Conservation (phyloP, 73 alveolate species). For the Tetrahymena borealis region DNA sequence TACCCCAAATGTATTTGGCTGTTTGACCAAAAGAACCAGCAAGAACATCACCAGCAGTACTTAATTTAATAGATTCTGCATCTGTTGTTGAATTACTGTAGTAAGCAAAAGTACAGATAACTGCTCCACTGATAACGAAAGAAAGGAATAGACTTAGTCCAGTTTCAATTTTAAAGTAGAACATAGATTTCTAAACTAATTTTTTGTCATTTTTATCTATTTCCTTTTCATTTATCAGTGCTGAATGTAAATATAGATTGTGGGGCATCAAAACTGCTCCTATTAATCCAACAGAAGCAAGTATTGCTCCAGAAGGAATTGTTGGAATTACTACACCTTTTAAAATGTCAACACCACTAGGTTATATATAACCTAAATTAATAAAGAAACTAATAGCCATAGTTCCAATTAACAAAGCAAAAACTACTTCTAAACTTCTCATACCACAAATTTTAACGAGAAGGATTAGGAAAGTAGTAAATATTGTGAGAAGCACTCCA, state of each 20-base stretch:
- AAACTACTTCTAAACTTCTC: slow-evolving; percentile 50
- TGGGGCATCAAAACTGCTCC: slow-evolving; percentile 82
- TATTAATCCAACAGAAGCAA: slow-evolving; percentile 45
- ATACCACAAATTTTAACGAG: slow-evolving; percentile 64
- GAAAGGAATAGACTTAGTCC: slow-evolving; percentile 46
- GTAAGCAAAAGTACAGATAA: slow-evolving; percentile 57
- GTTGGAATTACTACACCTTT: slow-evolving; percentile 50
- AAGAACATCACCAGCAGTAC: slow-evolving; percentile 46
- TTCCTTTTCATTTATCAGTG: slow-evolving; percentile 47
- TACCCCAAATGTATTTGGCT: slow-evolving; percentile 54
- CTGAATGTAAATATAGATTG: slow-evolving; percentile 58
- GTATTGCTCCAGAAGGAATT: slow-evolving; percentile 39
- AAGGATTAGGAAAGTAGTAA: slow-evolving; percentile 57
- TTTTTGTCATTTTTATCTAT: slow-evolving; percentile 5
- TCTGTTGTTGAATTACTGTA: slow-evolving; percentile 3
- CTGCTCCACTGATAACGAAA: slow-evolving; percentile 57
- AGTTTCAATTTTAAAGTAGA: slow-evolving; percentile 44
- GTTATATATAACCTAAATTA: slow-evolving; percentile 38
- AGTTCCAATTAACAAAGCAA: slow-evolving; percentile 43
- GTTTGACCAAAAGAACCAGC: slow-evolving; percentile 45
- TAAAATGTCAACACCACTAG: slow-evolving; percentile 17
- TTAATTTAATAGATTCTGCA: slow-evolving; percentile 12
- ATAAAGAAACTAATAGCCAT: slow-evolving; percentile 60
- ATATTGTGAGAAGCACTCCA: slow-evolving; percentile 55
- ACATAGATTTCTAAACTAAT: slow-evolving; percentile 34